Evolutionary conservation across 768 basidiomycete genomes (phyloP).

Genomic region (Collybia sp.): DNA sequence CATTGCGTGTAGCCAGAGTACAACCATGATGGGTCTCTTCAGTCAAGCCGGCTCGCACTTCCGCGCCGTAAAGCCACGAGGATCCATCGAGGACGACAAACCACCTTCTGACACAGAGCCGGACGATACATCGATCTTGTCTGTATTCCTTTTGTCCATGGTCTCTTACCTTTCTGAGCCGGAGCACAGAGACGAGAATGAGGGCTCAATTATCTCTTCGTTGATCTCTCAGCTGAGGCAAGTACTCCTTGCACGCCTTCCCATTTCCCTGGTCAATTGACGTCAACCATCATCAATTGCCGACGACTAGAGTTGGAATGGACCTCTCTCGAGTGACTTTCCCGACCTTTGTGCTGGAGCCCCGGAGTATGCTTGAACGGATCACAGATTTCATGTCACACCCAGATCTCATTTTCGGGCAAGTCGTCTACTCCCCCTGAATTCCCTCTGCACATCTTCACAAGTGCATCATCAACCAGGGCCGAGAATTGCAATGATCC

Average conservation of each 20-base stretch:
- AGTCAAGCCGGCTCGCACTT: slow-evolving; percentile 62
- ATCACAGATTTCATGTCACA: slow-evolving; percentile 99
- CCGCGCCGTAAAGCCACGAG: slow-evolving; percentile 60
- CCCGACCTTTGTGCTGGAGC: slow-evolving; percentile 94
- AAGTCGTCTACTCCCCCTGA: slow-evolving; percentile 24
- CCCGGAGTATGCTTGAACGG: slow-evolving; percentile 94
- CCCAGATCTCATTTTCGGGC: slow-evolving; percentile 96
- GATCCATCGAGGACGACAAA: slow-evolving; percentile 58
- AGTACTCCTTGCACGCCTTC: slow-evolving; percentile 12
- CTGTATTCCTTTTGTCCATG: slow-evolving; percentile 32
- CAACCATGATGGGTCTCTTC: slow-evolving; percentile 76
- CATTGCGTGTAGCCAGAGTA: background rate
- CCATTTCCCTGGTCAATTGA: slow-evolving; percentile 1
- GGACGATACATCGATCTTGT: slow-evolving; percentile 89
- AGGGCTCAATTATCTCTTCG: slow-evolving; percentile 84
- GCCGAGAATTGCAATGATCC: slow-evolving; percentile 77
- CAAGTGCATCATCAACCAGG: slow-evolving; percentile 32
- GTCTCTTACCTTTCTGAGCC: slow-evolving; percentile 28
- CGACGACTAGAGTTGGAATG: slow-evolving; percentile 77
- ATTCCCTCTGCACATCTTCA: background rate
- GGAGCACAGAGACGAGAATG: slow-evolving; percentile 76
- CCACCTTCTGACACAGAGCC: slow-evolving; percentile 79
- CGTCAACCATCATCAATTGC: background rate
- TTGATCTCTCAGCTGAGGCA: slow-evolving; percentile 88
- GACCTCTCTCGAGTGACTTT: slow-evolving; percentile 93